Conservation (phyloP, 257 asterid genomes). For the Nicotiana tomentosiformis region DNA sequence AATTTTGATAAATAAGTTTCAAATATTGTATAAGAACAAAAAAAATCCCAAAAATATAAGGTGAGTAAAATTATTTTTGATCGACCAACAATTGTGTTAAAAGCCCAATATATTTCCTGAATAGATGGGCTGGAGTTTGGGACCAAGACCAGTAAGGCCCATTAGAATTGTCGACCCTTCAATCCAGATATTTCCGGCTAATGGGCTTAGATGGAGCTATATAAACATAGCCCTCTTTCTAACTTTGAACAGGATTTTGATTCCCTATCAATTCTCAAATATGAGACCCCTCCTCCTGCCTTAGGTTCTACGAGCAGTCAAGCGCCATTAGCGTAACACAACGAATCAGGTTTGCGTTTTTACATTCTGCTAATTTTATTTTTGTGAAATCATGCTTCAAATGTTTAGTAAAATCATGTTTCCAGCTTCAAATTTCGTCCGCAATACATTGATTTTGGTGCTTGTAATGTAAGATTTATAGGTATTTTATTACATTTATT, state of each 20-base stretch:
- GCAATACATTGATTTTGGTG: neutral
- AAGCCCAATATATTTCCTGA: neutral
- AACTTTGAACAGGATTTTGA: neutral
- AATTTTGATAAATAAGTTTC: too few relatives aligned
- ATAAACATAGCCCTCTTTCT: neutral
- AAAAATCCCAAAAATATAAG: too few relatives aligned
- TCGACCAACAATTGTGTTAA: too few relatives aligned
- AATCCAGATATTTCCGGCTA: neutral
- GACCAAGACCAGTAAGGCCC: neutral
- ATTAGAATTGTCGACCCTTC: neutral
- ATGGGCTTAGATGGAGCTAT: neutral
- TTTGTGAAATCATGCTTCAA: neutral
- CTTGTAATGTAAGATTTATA: neutral
- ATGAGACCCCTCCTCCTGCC: neutral
- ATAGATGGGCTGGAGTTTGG: neutral
- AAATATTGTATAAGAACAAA: too few relatives aligned
- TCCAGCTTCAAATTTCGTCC: neutral
- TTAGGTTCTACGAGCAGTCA: neutral
- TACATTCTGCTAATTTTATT: neutral
- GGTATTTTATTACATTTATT: neutral
- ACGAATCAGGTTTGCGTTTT: neutral
- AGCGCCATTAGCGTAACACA: neutral
- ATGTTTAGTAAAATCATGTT: too few relatives aligned
- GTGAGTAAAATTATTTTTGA: too few relatives aligned
- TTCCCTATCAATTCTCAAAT: neutral